Evolutionary conservation across 371 early-diverging fungal genomes (phyloP).

Genomic region (Rhizopus microsporus): DNA sequence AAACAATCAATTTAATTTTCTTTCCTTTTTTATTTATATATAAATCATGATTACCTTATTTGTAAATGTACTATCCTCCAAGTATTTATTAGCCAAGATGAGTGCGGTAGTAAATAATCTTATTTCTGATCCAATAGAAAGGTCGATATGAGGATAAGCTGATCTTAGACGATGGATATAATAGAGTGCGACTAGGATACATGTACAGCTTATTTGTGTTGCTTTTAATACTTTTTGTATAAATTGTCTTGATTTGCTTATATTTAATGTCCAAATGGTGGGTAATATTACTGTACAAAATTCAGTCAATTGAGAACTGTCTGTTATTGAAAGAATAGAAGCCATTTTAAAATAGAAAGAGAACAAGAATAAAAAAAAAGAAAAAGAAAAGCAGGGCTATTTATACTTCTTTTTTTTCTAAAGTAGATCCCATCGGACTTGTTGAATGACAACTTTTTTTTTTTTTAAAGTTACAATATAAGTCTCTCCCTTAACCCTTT

Average conservation of each 20-base stretch:
- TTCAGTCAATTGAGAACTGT: slow-evolving; percentile 41
- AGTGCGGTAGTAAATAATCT: slow-evolving; percentile 67
- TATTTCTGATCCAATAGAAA: slow-evolving; percentile 60
- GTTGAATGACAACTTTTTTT: not conserved
- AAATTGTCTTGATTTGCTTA: slow-evolving; percentile 38
- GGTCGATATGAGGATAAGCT: slow-evolving; percentile 42
- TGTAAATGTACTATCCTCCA: slow-evolving; percentile 74
- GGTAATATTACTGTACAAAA: slow-evolving; percentile 50
- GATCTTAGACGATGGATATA: slow-evolving; percentile 43
- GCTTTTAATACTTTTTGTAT: slow-evolving; percentile 54
- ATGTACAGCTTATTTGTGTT: slow-evolving; percentile 49
- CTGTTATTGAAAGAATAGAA: slow-evolving; percentile 26
- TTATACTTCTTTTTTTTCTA: slow-evolving; percentile 1
- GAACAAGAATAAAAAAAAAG: too few species aligned
- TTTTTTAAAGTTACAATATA: not conserved
- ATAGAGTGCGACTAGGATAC: slow-evolving; percentile 40
- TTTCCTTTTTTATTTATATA: not conserved
- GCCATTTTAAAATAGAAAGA: slow-evolving; percentile 1
- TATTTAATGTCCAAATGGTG: slow-evolving; percentile 43
- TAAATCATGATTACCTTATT: slow-evolving; percentile 43
- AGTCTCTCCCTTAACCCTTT: slow-evolving; percentile 9
- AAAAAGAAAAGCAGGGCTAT: not conserved
- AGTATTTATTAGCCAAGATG: slow-evolving; percentile 65
- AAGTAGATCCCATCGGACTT: not conserved
- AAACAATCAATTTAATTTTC: not conserved